Evolutionary conservation across 768 basidiomycete genomes (phyloP), one percentile per base, ranked within the genome.

Genomic region (Lactarius hengduanensis): DNA sequence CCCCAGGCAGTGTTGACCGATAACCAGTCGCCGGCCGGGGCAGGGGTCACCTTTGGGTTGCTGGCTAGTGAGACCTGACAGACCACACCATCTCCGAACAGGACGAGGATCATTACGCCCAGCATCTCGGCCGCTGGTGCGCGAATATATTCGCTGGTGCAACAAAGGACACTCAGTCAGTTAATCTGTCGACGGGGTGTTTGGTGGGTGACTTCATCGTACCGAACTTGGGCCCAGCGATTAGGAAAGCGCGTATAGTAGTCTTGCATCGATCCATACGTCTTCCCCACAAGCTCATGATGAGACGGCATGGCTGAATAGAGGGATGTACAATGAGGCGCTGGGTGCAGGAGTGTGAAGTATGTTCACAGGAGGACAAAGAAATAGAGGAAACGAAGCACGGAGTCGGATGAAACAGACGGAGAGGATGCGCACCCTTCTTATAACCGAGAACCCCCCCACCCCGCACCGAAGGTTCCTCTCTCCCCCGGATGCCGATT

Each of bases 1-100:
- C 62, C 69, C 69, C 69, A 70, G 30, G 62, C 67, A 57, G 68
- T 32, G 45, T 58, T 68, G 34, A 70, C 13, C 2, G 69, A 70
- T 2, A 68, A 55, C 41, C 61, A 68, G 41, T 64, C 72, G 2
- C 72, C 72, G 47, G 68, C 66, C 3, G 57, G 69, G 20, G 62
- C 26, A 1, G 71, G 2, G 2, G 71, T 30, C 4, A 73, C 71
- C n/a, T 28, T 63, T 4, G 69, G 10, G 60, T 61, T 70, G 32
- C 58, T 34, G 41, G 28, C 47, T 7, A 62, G 61, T 8, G 43
- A 55, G 40, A 66, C 65, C 43, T 66, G 65, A 38, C 65, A 66
- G 43, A 61, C 60, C 10, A 62, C 65, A 47, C 65, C 65, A 34
- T n/a, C 55, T 32, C 65, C 65, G 43, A 66, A 66, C 16, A 66